A percentile compares a stretch with the other conserved stretches of the same genome.
These are phyloP conservation scores for Onygena corvina DNA, from an alignment of 2,329 filamentous ascomycete species.

Conservation along the genomic window DNA sequence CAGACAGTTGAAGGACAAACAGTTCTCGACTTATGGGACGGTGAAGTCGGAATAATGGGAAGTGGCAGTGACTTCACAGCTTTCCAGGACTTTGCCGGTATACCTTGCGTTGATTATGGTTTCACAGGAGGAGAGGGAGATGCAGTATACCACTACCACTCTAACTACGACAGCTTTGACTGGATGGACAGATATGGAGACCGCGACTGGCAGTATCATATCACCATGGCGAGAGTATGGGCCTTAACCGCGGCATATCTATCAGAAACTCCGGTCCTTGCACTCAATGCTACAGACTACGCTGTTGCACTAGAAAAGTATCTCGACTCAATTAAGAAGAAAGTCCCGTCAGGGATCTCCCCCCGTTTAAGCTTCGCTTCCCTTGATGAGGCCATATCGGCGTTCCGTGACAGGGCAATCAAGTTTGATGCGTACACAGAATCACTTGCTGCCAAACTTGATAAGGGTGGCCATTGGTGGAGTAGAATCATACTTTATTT, in stretches of 20 bases:
- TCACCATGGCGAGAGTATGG: constrained; percentile 53
- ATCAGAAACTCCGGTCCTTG: constrained; percentile 49
- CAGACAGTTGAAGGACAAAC: constrained; percentile 60
- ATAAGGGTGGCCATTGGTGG: constrained; percentile 41
- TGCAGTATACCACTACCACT: constrained; percentile 61
- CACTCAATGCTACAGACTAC: constrained; percentile 55
- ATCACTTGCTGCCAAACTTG: constrained; percentile 37
- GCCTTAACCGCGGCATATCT: constrained; percentile 51
- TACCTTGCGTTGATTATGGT: constrained; percentile 53
- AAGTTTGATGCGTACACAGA: constrained; percentile 43
- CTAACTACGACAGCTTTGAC: constrained; percentile 70
- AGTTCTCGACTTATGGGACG: constrained; percentile 55
- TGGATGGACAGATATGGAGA: constrained; percentile 79
- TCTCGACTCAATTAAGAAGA: constrained; percentile 22
- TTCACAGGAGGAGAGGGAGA: constrained; percentile 39
- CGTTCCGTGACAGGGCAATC: constrained; percentile 38
- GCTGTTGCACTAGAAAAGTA: constrained; percentile 43
- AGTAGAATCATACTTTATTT: constrained; percentile 53
- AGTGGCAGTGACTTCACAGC: constrained; percentile 64
- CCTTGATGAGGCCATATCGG: constrained; percentile 39
- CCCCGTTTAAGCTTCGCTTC: constrained; percentile 31
- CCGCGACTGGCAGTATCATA: constrained; percentile 46
- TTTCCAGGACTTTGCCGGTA: constrained; percentile 59
- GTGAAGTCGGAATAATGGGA: constrained; percentile 52
- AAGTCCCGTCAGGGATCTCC: constrained; percentile 16